A percentile compares a stretch with the other conserved stretches of the same genome.
phyloP scores from a whole-genome alignment of 495 filamentous ascomycete genomes.

The Neurospora discreta region DNA sequence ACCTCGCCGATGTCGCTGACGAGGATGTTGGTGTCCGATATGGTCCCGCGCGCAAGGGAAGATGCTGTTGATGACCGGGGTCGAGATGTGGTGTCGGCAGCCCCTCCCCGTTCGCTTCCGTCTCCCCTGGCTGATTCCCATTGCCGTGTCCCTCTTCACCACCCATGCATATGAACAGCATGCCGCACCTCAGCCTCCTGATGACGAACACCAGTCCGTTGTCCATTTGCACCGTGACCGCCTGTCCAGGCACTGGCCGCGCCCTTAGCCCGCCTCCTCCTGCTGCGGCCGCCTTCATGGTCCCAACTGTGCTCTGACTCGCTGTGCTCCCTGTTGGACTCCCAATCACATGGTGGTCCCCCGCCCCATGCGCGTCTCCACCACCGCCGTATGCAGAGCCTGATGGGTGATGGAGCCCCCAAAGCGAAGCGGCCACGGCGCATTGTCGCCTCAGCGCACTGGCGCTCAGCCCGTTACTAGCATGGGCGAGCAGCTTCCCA shows the following conservation, averaged over 20 bases:
- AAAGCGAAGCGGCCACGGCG: conserved; percentile 38
- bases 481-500: conserved; percentile 40
- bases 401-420: conserved; percentile 24
- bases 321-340: neutral
- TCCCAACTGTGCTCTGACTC: neutral
- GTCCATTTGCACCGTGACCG: conserved; percentile 38
- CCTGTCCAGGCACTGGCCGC: neutral
- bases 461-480: conserved; percentile 26
- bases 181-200: conserved; percentile 33
- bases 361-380: neutral
- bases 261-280: neutral
- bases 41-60: conserved; percentile 17
- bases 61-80: neutral
- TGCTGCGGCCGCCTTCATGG: neutral
- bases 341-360: neutral
- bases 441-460: conserved; percentile 33
- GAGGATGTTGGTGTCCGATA: conserved; percentile 26
- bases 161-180: conserved; percentile 44
- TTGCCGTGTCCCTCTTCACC: conserved; percentile 10
- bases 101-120: neutral
- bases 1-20: conserved; percentile 4
- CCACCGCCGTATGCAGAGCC: neutral
- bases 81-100: neutral
- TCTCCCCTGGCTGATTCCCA: neutral
- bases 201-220: conserved; percentile 34